phyloP scores from a whole-genome alignment of 2,329 filamentous ascomycete species.

The Fusarium tuaranense region DNA sequence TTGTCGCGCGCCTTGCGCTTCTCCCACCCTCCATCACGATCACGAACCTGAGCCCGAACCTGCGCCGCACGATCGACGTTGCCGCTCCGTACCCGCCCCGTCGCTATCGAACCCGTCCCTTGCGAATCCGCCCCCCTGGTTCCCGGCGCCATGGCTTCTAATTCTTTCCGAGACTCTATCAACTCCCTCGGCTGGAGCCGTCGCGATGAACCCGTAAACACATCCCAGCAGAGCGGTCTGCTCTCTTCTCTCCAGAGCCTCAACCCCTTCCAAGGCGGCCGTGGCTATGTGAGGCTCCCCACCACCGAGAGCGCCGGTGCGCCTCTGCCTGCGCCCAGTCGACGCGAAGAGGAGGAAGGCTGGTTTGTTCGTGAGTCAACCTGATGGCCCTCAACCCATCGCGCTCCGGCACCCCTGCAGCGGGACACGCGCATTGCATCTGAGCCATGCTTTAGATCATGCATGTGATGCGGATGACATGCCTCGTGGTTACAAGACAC shows the following conservation, averaged over 20 bases:
- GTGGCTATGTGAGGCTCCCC: slow-evolving; percentile 91
- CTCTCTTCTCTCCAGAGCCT: slow-evolving; percentile 84
- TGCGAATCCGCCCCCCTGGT: slow-evolving; percentile 34
- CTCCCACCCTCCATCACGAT: slow-evolving; percentile 39
- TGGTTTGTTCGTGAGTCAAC: slow-evolving; percentile 90
- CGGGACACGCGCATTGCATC: slow-evolving; percentile 59
- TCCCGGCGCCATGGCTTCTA: slow-evolving; percentile 76
- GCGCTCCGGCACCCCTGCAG: slow-evolving; percentile 56
- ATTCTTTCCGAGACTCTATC: slow-evolving; percentile 93
- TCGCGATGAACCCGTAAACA: slow-evolving; percentile 82
- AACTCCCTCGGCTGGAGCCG: slow-evolving; percentile 96
- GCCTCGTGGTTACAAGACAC: slow-evolving; percentile 55
- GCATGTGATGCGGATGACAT: slow-evolving; percentile 58
- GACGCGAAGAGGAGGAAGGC: slow-evolving; percentile 93
- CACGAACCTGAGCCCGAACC: slow-evolving; percentile 35
- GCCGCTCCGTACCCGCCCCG: slow-evolving; percentile 40
- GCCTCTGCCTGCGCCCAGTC: slow-evolving; percentile 83
- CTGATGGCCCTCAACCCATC: slow-evolving; percentile 37
- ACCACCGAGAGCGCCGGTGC: slow-evolving; percentile 86
- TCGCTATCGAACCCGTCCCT: slow-evolving; percentile 30
- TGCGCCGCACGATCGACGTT: slow-evolving; percentile 43
- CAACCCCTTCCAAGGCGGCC: slow-evolving; percentile 83
- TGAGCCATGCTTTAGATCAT: slow-evolving; percentile 50
- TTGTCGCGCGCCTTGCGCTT: slow-evolving; percentile 19
- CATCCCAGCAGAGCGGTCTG: slow-evolving; percentile 75